A percentile compares a stretch with the other conserved stretches of the same genome.
phyloP scores from a whole-genome alignment of 495 filamentous ascomycete species.

The Pyrenula aspistea region DNA sequence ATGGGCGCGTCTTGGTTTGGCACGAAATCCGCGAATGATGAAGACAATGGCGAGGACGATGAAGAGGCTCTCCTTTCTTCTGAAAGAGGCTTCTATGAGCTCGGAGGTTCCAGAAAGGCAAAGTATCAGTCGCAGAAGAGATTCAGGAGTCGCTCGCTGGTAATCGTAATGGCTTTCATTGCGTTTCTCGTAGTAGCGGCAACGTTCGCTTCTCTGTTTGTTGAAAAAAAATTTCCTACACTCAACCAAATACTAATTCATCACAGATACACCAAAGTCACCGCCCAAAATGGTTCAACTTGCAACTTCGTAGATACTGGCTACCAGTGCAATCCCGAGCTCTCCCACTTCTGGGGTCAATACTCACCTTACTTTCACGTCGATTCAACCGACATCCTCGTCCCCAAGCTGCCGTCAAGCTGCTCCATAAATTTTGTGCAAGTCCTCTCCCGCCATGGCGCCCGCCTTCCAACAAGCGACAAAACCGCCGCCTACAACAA shows the following conservation, averaged over 20 bases:
- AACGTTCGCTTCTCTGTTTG: neutral
- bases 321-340: slow-evolving; percentile 45
- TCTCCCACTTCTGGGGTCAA: slow-evolving; percentile 71
- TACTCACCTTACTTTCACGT: slow-evolving; percentile 76
- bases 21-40: neutral
- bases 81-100: neutral
- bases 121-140: neutral
- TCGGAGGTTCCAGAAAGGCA: neutral
- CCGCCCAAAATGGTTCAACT: neutral
- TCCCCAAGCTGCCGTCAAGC: slow-evolving; percentile 35
- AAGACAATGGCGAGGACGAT: neutral
- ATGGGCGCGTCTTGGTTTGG: neutral
- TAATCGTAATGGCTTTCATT: neutral
- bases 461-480: slow-evolving; percentile 56
- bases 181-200: neutral
- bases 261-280: neutral
- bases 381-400: slow-evolving; percentile 37
- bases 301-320: slow-evolving; percentile 52
- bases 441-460: slow-evolving; percentile 73
- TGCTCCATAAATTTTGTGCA: slow-evolving; percentile 71
- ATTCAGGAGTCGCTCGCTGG: neutral
- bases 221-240: neutral
- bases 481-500: slow-evolving; percentile 46
- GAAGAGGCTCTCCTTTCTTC: neutral
- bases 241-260: neutral